Conservation (phyloP, 441 rosid species). For the Aleurites moluccanus region DNA sequence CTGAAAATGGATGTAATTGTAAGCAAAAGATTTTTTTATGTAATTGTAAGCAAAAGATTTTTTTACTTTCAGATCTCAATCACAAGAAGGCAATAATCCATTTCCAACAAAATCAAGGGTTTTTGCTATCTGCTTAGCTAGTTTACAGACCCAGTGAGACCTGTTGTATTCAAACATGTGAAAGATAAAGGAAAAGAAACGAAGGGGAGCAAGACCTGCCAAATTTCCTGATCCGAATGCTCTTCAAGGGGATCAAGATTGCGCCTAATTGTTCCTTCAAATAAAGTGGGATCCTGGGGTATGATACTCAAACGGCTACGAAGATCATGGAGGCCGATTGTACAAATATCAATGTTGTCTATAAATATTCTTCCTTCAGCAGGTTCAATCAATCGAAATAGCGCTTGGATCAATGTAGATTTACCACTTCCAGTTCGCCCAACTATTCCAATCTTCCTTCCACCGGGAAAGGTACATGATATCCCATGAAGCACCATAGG, state of each 20-base stretch:
- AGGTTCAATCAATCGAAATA: slow-evolving; percentile 95
- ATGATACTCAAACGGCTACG: slow-evolving; percentile 94
- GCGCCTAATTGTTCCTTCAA: slow-evolving; percentile 91
- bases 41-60: too few relatives aligned
- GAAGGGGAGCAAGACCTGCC: slow-evolving; percentile 56
- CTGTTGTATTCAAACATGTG: not conserved
- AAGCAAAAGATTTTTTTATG: slow-evolving; percentile 7
- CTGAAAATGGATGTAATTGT: not conserved
- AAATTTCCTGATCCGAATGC: slow-evolving; percentile 82
- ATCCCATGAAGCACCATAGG: slow-evolving; percentile 94
- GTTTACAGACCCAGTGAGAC: not conserved
- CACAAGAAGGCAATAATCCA: not conserved
- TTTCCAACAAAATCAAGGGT: not conserved
- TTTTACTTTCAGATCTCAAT: not conserved
- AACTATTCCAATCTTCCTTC: slow-evolving; percentile 95
- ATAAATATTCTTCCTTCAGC: slow-evolving; percentile 73
- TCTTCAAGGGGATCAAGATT: slow-evolving; percentile 99
- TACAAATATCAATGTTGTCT: slow-evolving; percentile 91
- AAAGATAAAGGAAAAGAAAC: not conserved
- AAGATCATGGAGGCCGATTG: slow-evolving; percentile 95
- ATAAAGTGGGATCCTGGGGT: slow-evolving; percentile 98
- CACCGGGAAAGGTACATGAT: slow-evolving; percentile 87
- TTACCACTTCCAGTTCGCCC: slow-evolving; percentile 99
- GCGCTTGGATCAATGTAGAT: slow-evolving; percentile 96
- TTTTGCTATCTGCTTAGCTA: not conserved